Conservation (phyloP, 2,329 filamentous ascomycete genomes). For the Leptodontidium sp. region DNA sequence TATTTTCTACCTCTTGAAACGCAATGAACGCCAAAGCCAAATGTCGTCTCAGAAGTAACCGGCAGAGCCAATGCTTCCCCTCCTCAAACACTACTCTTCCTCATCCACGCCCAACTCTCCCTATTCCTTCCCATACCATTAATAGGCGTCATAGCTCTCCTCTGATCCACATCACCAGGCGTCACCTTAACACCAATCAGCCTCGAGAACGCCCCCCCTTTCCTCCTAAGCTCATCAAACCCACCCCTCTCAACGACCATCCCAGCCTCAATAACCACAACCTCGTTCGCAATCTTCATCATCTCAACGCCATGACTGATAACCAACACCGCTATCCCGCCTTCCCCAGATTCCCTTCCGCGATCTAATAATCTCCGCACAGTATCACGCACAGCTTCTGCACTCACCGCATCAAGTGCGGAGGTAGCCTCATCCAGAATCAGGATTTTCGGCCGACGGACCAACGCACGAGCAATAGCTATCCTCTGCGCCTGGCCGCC, state of each 20-base stretch:
- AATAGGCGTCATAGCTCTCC: conserved; percentile 21
- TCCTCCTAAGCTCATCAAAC: conserved; percentile 64
- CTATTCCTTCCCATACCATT: conserved; percentile 21
- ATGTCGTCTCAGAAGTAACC: conserved; percentile 29
- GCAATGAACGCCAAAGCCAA: not conserved
- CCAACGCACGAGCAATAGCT: conserved; percentile 80
- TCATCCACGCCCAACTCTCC: conserved; percentile 21
- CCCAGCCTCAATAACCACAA: conserved; percentile 77
- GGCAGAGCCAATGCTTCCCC: not conserved
- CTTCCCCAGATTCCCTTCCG: conserved; percentile 28
- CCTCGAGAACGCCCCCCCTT: conserved; percentile 37
- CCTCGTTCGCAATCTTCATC: conserved; percentile 80
- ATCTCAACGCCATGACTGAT: conserved; percentile 86
- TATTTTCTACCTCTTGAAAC: not conserved
- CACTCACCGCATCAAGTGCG: conserved; percentile 76
- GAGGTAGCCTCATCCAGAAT: conserved; percentile 90
- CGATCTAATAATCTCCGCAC: conserved; percentile 60
- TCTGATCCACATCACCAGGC: conserved; percentile 3
- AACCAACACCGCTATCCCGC: conserved; percentile 74
- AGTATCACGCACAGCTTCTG: conserved; percentile 69
- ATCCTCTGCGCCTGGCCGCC: conserved; percentile 86
- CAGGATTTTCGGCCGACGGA: conserved; percentile 74
- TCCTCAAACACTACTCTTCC: conserved; percentile 13
- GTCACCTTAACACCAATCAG: conserved; percentile 33
- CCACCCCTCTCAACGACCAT: conserved; percentile 72